phyloP scores from a whole-genome alignment of 1,284 basidiomycete genomes.

The Anthracocystis setariae region DNA sequence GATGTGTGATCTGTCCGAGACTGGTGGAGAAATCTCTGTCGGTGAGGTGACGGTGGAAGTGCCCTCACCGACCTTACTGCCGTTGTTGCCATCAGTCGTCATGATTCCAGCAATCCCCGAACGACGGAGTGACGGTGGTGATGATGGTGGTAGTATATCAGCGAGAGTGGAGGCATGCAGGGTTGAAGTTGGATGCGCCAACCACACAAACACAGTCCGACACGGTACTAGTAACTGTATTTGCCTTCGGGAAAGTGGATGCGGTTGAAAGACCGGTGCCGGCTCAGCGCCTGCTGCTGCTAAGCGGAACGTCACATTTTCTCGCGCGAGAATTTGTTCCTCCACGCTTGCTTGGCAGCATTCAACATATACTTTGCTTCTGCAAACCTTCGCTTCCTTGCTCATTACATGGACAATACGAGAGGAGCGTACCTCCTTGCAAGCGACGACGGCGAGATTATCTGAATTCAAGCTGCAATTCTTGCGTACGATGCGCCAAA shows the following conservation, averaged over 20 bases:
- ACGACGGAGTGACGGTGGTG: neutral
- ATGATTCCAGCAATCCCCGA: neutral
- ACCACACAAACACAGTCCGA: constrained; percentile 16
- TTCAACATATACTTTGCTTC: no score
- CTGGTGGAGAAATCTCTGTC: neutral
- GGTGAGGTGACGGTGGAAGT: constrained; percentile 7
- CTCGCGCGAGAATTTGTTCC: constrained; percentile 15
- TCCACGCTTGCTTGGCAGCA: constrained; percentile 1
- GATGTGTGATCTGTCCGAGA: constrained; percentile 26
- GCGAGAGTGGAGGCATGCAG: neutral
- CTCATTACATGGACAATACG: neutral
- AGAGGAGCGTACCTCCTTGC: neutral
- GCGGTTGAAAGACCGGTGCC: constrained; percentile 35
- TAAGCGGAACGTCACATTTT: constrained; percentile 4
- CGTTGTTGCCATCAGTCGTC: constrained; percentile 29
- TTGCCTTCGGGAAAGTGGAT: constrained; percentile 11
- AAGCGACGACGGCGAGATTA: neutral
- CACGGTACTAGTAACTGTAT: no score
- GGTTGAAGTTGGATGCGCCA: neutral
- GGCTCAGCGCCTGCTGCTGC: constrained; percentile 1
- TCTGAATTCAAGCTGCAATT: neutral
- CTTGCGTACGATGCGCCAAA: neutral
- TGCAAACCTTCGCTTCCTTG: neutral
- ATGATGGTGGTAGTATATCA: neutral
- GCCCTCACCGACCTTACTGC: constrained; percentile 4